Percentiles rank a stretch among this genome's conserved stretches.
phyloP scores from a whole-genome alignment of 2,329 filamentous ascomycete species.

The Sphaerulina populicola region DNA sequence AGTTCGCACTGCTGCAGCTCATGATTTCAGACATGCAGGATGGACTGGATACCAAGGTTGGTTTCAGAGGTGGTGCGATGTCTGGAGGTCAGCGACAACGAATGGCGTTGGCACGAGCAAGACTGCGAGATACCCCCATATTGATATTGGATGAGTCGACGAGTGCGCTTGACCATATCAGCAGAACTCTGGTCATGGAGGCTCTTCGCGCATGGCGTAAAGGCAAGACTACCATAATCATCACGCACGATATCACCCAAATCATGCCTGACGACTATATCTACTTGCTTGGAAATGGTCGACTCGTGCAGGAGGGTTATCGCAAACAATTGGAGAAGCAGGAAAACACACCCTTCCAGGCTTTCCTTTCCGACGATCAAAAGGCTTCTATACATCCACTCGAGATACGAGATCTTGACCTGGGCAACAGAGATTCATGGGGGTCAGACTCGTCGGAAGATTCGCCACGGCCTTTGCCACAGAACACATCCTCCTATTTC shows the following conservation, averaged over 20 bases:
- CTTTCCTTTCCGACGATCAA: constrained; percentile 24
- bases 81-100: constrained; percentile 82
- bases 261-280: constrained; percentile 66
- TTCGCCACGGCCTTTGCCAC: constrained; percentile 1
- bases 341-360: constrained; percentile 28
- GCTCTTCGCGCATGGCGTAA: constrained; percentile 67
- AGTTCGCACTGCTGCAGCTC: constrained; percentile 59
- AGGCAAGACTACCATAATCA: constrained; percentile 80
- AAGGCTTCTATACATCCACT: constrained; percentile 16
- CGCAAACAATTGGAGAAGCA: constrained; percentile 46
- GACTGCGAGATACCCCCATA: constrained; percentile 66
- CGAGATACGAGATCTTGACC: constrained; percentile 15
- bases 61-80: constrained; percentile 58
- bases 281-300: constrained; percentile 66
- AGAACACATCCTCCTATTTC: constrained; percentile 6
- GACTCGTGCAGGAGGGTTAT: constrained; percentile 61
- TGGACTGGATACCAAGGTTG: constrained; percentile 64
- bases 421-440: constrained; percentile 1
- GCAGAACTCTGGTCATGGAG: constrained; percentile 59
- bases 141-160: constrained; percentile 84
- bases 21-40: constrained; percentile 59
- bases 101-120: constrained; percentile 69
- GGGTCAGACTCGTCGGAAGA: constrained; percentile 7
- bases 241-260: constrained; percentile 80
- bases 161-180: constrained; percentile 72